Base-by-base conservation (phyloP, 495 filamentous ascomycete genomes). In the Aspergillus sclerotiicarbonarius region DNA sequence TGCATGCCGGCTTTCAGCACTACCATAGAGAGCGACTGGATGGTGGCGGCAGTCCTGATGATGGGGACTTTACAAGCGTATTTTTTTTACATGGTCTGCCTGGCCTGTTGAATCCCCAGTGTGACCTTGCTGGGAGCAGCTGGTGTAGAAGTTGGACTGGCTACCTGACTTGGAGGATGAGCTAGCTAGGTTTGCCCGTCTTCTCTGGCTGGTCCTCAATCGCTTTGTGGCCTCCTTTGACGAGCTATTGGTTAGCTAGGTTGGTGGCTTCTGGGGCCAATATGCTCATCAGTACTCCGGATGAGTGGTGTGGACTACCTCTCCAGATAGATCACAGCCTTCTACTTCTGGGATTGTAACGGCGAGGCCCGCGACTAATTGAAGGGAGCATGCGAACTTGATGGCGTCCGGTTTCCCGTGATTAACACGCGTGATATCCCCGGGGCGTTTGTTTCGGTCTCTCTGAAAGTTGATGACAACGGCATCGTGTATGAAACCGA, bases 71-170 rank as follows among this genome's bases (percentile, higher is more conserved):
- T 76, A 50, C 73, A 80, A 48, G 65, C 65, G 8, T 80, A 75
- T 57, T 79, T 80, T 54, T 31, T 7, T 3, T 80, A 68, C 45
- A 56, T 19, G n/a, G n/a, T n/a, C n/a, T 54, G 10, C 62, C 0
- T 10, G 4, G n/a, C n/a, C 2, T 83, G 81, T 54, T 80, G 80
- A 0, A 62, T 84, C 6, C 79, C 82, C 13, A 72, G 71, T 2
- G 77, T 82, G 8, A 83, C 80, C 1, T 60, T 83, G 9, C 64
- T 79, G 0, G 81, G 81, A 16, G 53, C 57, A 4, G 81, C 82
- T 61, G 83, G 74, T 71, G 58, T 64, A 25, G 30, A 59, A 8
- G 62, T 82, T 6, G 52, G 1, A 71, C 70, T n/a, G n/a, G 18
- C 60, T 84, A 4, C 39, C 44, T 4, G 51, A 62, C 0, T 70